These are phyloP conservation scores for Onygenales sp. DNA, from an alignment of 2,329 filamentous ascomycete genomes.

Conservation along the genomic window DNA sequence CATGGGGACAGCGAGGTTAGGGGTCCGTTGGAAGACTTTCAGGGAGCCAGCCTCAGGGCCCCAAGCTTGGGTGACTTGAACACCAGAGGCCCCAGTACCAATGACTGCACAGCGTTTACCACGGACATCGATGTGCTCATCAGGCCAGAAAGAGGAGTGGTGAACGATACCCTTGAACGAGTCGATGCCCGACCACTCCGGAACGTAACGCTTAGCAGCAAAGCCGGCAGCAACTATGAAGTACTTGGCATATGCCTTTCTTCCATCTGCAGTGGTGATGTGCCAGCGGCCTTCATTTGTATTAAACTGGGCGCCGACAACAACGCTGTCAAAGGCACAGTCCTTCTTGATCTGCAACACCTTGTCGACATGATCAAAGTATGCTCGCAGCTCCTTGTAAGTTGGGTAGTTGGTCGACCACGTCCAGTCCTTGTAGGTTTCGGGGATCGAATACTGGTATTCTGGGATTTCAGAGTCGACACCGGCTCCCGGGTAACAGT, in stretches of 20 bases:
- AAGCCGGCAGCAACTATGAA: conserved; percentile 41
- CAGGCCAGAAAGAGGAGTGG: conserved; percentile 54
- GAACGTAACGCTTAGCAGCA: conserved; percentile 34
- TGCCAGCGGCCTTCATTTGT: conserved; percentile 31
- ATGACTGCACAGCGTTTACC: conserved; percentile 54
- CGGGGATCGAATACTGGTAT: conserved; percentile 46
- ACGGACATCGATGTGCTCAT: conserved; percentile 45
- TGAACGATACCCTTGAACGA: conserved; percentile 49
- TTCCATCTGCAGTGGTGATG: conserved; percentile 34
- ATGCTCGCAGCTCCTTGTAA: conserved; percentile 31
- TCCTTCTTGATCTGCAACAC: conserved; percentile 36
- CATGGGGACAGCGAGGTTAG: conserved; percentile 57
- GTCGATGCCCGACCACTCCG: conserved; percentile 27
- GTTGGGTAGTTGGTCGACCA: conserved; percentile 28
- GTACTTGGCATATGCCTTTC: conserved; percentile 31
- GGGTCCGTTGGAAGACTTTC: conserved; percentile 51
- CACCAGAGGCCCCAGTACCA: conserved; percentile 55
- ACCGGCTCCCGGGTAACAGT: conserved; percentile 45
- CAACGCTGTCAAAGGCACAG: conserved; percentile 35
- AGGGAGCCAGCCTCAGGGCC: conserved; percentile 44
- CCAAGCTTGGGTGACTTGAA: conserved; percentile 55
- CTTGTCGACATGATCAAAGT: conserved; percentile 40
- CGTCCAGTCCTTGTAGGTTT: conserved; percentile 37
- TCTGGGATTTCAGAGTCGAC: conserved; percentile 47
- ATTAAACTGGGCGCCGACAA: conserved; percentile 35